Evolutionary conservation across 805 yeast genomes (phyloP).

Genomic region (Candida nanaspora): DNA sequence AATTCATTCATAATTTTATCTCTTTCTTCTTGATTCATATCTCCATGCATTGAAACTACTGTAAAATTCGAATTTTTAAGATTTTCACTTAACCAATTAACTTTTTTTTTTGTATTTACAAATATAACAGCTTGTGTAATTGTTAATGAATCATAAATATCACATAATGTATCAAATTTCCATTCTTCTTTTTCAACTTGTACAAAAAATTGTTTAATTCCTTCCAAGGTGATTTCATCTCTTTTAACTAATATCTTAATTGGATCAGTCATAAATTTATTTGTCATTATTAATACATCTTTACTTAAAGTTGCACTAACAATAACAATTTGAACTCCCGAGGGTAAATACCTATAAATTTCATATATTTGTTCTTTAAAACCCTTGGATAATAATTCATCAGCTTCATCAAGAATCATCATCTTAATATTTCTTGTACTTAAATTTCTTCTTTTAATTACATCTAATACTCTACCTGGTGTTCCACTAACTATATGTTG

Average conservation of each 20-base stretch:
- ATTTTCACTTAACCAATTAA: conserved; percentile 80
- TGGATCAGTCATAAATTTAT: conserved; percentile 89
- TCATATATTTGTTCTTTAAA: conserved; percentile 95
- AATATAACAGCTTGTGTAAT: conserved; percentile 97
- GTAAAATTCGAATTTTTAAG: conserved; percentile 79
- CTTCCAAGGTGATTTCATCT: conserved; percentile 91
- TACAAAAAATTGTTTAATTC: conserved; percentile 87
- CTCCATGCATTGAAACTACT: conserved; percentile 95
- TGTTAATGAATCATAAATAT: conserved; percentile 88
- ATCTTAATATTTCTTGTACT: conserved; percentile 73
- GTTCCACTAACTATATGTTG: conserved; percentile 94
- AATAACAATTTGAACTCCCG: conserved; percentile 84
- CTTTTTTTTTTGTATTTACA: conserved; percentile 95
- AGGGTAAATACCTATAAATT: conserved; percentile 77
- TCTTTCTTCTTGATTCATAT: conserved; percentile 91
- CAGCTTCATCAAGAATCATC: conserved; percentile 94
- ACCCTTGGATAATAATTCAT: conserved; percentile 87
- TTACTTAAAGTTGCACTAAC: conserved; percentile 91
- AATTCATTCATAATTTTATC: conserved; percentile 94
- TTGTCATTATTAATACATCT: conserved; percentile 87
- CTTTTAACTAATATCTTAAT: conserved; percentile 89
- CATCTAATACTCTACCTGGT: conserved; percentile 91
- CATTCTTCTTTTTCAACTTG: conserved; percentile 88
- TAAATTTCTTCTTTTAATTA: conserved; percentile 78
- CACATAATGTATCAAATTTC: conserved; percentile 93